Percentiles rank a stretch among this genome's conserved stretches.
Evolutionary conservation across 1,284 basidiomycete genomes (phyloP).

Genomic region (Somion occarium): DNA sequence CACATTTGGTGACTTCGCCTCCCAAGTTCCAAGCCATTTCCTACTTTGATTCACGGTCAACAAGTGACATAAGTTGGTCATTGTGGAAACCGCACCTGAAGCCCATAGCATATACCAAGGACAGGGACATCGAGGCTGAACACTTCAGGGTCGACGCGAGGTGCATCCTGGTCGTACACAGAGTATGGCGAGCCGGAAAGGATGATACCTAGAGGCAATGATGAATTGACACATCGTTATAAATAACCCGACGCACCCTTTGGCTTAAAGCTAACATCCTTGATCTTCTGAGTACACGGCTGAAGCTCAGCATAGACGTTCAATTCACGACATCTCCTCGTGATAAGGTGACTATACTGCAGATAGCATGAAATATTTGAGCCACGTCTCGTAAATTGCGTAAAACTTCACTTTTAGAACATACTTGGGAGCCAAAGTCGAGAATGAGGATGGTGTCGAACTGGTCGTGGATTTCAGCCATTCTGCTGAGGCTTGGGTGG

Average conservation of each 20-base stretch:
- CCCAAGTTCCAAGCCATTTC: constrained; percentile 92
- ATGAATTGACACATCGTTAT: background rate
- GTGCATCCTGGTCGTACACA: constrained; percentile 91
- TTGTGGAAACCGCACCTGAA: constrained; percentile 59
- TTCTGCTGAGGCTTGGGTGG: no score
- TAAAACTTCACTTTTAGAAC: constrained; percentile 13
- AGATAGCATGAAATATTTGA: constrained; percentile 2
- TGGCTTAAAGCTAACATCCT: constrained; percentile 90
- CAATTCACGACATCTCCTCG: constrained; percentile 95
- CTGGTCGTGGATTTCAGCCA: constrained; percentile 89
- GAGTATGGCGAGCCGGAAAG: constrained; percentile 98
- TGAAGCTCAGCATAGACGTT: constrained; percentile 98
- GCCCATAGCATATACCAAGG: constrained; percentile 96
- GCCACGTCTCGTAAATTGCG: no score
- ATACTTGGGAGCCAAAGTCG: constrained; percentile 96
- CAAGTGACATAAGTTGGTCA: background rate
- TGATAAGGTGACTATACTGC: constrained; percentile 98
- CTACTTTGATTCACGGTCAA: constrained; percentile 33
- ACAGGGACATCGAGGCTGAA: constrained; percentile 90
- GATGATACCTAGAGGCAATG: constrained; percentile 72
- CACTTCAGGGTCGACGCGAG: constrained; percentile 94
- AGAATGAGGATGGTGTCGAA: constrained; percentile 97
- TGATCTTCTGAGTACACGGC: constrained; percentile 93
- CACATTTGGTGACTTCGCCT: constrained; percentile 85
- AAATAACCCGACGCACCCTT: constrained; percentile 57